phyloP scores from a whole-genome alignment of 1,139 yeast species.

The Saccharomycopsis hybrid region DNA sequence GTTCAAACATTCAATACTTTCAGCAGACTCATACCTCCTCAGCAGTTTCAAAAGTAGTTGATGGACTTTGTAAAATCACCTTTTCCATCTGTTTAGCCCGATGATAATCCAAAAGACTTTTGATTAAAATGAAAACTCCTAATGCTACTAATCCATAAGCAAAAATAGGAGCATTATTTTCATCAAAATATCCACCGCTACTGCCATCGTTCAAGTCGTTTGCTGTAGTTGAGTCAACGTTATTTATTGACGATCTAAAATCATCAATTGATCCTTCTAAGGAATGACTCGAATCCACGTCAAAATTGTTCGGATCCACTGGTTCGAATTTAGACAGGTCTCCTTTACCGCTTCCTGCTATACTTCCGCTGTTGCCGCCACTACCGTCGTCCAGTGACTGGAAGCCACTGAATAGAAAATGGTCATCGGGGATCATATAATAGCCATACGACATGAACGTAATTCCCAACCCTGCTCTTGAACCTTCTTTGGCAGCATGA shows the following conservation, averaged over 20 bases:
- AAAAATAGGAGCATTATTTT: constrained; percentile 26
- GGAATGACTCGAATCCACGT: constrained; percentile 37
- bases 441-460: constrained; percentile 77
- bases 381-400: constrained; percentile 29
- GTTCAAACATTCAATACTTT: no score
- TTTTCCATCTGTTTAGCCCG: constrained; percentile 74
- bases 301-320: constrained; percentile 48
- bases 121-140: constrained; percentile 61
- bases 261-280: constrained; percentile 42
- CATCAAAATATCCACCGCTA: constrained; percentile 17
- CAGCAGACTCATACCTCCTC: constrained; percentile 23
- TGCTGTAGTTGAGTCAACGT: constrained; percentile 28
- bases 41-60: neutral
- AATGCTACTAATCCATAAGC: constrained; percentile 58
- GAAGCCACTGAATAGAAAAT: constrained; percentile 29
- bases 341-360: no score
- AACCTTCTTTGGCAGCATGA: constrained; percentile 95
- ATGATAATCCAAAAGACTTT: constrained; percentile 64
- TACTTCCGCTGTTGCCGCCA: constrained; percentile 37
- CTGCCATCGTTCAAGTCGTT: no score
- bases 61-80: constrained; percentile 48
- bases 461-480: constrained; percentile 86
- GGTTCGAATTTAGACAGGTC: constrained; percentile 45
- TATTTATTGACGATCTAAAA: constrained; percentile 38
- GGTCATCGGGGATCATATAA: constrained; percentile 55